Evolutionary conservation across 2,329 filamentous ascomycete genomes (phyloP).

Genomic region (Dactylella cylindrospora): DNA sequence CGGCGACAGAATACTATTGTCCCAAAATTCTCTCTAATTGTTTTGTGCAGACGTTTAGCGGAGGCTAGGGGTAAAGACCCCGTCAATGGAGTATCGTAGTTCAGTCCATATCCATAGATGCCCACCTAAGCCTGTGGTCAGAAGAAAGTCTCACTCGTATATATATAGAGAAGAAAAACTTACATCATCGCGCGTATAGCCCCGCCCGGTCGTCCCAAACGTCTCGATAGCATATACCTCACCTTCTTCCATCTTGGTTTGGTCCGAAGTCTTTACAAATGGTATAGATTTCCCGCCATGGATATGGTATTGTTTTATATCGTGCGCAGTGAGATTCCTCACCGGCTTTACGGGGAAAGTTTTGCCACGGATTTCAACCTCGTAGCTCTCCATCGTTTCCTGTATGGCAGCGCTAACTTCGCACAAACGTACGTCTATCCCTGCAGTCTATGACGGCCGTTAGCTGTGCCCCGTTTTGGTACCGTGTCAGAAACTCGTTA

Average conservation of each 20-base stretch:
- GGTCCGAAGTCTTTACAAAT: conserved; percentile 78
- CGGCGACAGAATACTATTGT: conserved; percentile 86
- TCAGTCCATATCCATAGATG: conserved; percentile 79
- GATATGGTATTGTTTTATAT: conserved; percentile 83
- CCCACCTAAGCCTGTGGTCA: conserved; percentile 60
- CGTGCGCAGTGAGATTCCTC: conserved; percentile 80
- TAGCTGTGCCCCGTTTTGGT: neutral
- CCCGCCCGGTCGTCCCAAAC: conserved; percentile 85
- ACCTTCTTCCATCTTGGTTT: conserved; percentile 96
- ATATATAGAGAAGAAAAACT: conserved; percentile 50
- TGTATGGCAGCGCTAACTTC: conserved; percentile 83
- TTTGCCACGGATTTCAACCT: conserved; percentile 77
- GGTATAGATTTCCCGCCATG: conserved; percentile 92
- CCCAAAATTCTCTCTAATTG: conserved; percentile 94
- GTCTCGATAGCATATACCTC: conserved; percentile 95
- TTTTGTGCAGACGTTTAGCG: conserved; percentile 78
- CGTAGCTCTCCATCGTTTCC: conserved; percentile 90
- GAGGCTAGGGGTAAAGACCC: conserved; percentile 64
- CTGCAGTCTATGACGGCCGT: conserved; percentile 64
- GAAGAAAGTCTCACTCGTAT: neutral
- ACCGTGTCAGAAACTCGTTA: conserved; percentile 46
- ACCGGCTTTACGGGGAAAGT: conserved; percentile 81
- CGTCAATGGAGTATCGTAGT: conserved; percentile 66
- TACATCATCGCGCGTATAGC: conserved; percentile 81
- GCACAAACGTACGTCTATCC: conserved; percentile 84